phyloP scores from a whole-genome alignment of 2,329 filamentous ascomycete genomes.

The Camillea tinctor region DNA sequence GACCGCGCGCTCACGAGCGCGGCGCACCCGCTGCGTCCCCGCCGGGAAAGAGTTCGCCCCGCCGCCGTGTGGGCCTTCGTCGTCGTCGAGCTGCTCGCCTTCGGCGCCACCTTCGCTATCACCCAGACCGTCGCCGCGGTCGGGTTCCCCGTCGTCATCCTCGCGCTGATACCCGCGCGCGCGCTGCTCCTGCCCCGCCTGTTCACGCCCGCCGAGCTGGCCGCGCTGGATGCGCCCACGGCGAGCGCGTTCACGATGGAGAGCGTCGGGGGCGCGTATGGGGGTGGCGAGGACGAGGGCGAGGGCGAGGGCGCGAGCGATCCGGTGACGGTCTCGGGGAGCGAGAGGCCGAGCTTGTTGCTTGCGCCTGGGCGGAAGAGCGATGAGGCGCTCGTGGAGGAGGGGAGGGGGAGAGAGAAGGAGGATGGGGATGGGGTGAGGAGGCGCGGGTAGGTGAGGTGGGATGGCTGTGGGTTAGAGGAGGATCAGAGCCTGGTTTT shows the following conservation, averaged over 20 bases:
- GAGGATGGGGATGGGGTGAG: background rate
- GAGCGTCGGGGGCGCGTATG: conserved; percentile 65
- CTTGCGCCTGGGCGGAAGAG: conserved; percentile 19
- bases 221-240: conserved; percentile 67
- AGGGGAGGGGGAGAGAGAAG: conserved; percentile 27
- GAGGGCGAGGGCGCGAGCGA: conserved; percentile 3
- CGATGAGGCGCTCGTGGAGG: conserved; percentile 38
- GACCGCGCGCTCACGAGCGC: conserved; percentile 62
- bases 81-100: conserved; percentile 64
- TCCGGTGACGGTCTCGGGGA: conserved; percentile 7
- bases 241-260: conserved; percentile 76
- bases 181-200: conserved; percentile 61
- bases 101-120: conserved; percentile 77
- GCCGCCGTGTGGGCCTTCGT: conserved; percentile 71
- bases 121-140: conserved; percentile 82
- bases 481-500: background rate
- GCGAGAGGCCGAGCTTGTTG: conserved; percentile 5
- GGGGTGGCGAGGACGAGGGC: conserved; percentile 31
- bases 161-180: conserved; percentile 66
- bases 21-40: conserved; percentile 57
- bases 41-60: conserved; percentile 49
- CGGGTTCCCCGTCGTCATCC: conserved; percentile 74
- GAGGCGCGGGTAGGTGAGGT: background rate
- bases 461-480: background rate
- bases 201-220: conserved; percentile 61